A percentile compares a stretch with the other conserved stretches of the same genome.
phyloP scores from a whole-genome alignment of 495 filamentous ascomycete species.

The Aspergillus leporis region DNA sequence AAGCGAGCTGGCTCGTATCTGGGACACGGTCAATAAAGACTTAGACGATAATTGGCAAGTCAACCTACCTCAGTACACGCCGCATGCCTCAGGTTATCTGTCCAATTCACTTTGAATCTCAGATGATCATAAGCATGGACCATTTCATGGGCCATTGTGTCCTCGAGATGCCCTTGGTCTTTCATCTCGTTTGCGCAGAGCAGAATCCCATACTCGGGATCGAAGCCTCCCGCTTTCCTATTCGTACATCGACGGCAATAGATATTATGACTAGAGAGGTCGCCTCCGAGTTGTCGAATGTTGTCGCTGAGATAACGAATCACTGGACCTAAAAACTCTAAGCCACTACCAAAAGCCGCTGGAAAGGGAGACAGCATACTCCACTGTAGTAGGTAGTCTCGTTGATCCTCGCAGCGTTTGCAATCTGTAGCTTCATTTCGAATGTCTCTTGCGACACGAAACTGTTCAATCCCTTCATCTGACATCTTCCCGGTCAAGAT shows the following conservation, averaged over 20 bases:
- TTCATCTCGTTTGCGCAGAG: conserved; percentile 87
- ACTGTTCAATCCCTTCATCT: conserved; percentile 65
- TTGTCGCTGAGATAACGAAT: conserved; percentile 82
- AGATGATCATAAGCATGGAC: conserved; percentile 95
- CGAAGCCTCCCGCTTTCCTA: conserved; percentile 75
- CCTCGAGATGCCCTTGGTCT: conserved; percentile 76
- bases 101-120: conserved; percentile 83
- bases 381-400: conserved; percentile 77
- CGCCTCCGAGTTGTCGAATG: conserved; percentile 72
- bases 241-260: conserved; percentile 75
- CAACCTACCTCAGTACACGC: conserved; percentile 85
- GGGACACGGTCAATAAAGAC: neutral
- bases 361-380: conserved; percentile 41
- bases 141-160: conserved; percentile 96
- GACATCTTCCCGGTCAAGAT: conserved; percentile 72
- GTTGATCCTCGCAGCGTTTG: conserved; percentile 71
- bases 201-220: conserved; percentile 78
- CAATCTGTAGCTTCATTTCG: conserved; percentile 71
- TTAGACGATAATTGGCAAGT: neutral
- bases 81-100: conserved; percentile 76
- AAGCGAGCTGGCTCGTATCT: conserved; percentile 90
- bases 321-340: conserved; percentile 59
- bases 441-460: conserved; percentile 66
- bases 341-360: neutral
- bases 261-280: conserved; percentile 72